phyloP scores from a whole-genome alignment of 1,139 yeast genomes.

The Pichia sp. region DNA sequence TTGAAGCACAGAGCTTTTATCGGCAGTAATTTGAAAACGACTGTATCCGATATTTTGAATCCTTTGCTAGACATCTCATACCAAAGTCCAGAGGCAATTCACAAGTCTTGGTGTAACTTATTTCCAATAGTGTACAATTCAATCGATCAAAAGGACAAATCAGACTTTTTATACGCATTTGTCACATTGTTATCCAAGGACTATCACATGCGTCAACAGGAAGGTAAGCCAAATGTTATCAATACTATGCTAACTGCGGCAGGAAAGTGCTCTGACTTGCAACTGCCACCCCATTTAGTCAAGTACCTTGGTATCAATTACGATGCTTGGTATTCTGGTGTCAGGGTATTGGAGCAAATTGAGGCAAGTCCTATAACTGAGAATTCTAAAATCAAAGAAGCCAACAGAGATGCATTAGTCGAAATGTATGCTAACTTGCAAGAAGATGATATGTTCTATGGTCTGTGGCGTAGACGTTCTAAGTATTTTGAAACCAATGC shows the following conservation, averaged over 20 bases:
- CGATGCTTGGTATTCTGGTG: slow-evolving; percentile 89
- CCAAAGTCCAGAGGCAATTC: slow-evolving; percentile 74
- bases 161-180: slow-evolving; percentile 76
- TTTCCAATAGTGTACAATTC: slow-evolving; percentile 78
- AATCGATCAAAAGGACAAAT: slow-evolving; percentile 72
- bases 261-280: slow-evolving; percentile 65
- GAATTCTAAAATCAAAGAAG: slow-evolving; percentile 69
- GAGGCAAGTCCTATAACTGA: slow-evolving; percentile 50
- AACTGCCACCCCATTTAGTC: slow-evolving; percentile 90
- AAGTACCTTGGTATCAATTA: slow-evolving; percentile 85
- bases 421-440: slow-evolving; percentile 85
- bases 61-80: slow-evolving; percentile 83
- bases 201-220: slow-evolving; percentile 85
- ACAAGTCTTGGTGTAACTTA: slow-evolving; percentile 76
- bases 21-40: slow-evolving; percentile 35
- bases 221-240: slow-evolving; percentile 81
- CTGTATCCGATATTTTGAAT: slow-evolving; percentile 55
- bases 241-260: slow-evolving; percentile 81
- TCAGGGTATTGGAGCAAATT: slow-evolving; percentile 73
- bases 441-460: slow-evolving; percentile 96
- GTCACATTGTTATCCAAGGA: slow-evolving; percentile 82
- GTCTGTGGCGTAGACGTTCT: slow-evolving; percentile 94
- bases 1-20: slow-evolving; percentile 47
- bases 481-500: slow-evolving; percentile 89
- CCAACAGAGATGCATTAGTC: slow-evolving; percentile 84